Percentiles rank a stretch among this genome's conserved stretches.
Evolutionary conservation across 495 filamentous ascomycete genomes (phyloP).

Genomic region (Cladorrhinum samala): DNA sequence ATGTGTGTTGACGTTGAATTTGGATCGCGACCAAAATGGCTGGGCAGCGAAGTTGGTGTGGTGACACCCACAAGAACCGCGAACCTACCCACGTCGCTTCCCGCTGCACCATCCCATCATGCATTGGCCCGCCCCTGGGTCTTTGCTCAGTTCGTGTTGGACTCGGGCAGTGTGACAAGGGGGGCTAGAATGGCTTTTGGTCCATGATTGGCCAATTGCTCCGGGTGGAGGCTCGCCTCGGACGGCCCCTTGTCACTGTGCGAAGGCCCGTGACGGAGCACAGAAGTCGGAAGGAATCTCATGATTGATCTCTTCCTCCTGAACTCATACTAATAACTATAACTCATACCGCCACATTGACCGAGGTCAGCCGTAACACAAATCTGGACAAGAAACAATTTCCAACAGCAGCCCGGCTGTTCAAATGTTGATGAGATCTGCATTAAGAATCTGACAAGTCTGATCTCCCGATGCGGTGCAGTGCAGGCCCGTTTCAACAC

Average conservation of each 20-base stretch:
- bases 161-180: background rate
- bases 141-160: background rate
- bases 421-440: too few relatives aligned
- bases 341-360: too few relatives aligned
- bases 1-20: too few relatives aligned
- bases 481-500: too few relatives aligned
- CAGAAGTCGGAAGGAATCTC: background rate
- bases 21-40: too few relatives aligned
- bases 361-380: background rate
- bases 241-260: too few relatives aligned
- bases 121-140: background rate
- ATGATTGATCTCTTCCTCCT: background rate
- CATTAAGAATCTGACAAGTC: background rate
- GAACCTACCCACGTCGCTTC: too few relatives aligned
- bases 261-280: too few relatives aligned
- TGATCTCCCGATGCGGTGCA: background rate
- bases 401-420: too few relatives aligned
- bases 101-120: background rate
- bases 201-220: conserved; percentile 8
- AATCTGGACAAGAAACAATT: too few relatives aligned
- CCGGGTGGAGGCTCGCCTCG: background rate
- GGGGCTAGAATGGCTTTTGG: background rate
- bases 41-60: too few relatives aligned
- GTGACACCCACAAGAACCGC: too few relatives aligned
- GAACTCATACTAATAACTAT: background rate